Base-by-base conservation (phyloP, 106 monocot species). In the Alisma plantagoaquatica region DNA sequence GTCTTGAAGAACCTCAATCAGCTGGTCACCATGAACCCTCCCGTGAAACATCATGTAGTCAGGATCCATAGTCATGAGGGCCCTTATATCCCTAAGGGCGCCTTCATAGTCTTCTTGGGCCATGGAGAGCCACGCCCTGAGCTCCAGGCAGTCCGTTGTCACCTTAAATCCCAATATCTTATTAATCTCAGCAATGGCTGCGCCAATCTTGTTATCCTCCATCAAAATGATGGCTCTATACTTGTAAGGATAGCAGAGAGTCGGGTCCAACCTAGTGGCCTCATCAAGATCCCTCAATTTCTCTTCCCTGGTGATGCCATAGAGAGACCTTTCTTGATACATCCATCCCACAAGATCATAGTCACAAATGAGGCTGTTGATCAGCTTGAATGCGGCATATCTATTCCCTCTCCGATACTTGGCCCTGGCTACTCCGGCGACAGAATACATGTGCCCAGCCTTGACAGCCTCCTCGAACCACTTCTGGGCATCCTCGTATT, bases 81-180 rank as follows among this genome's bases (percentile, higher is more conserved):
- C 85, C 61, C 98, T 73, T 46, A 82, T 63, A 66, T 99, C 98
- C 74, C 72, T 70, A 65, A 90, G 31, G 2, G 90, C 90, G 10
- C 45, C 56, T 31, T 78, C 76, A 63, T 82, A 79, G 27, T 82
- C 77, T 31, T 91, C 74, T 12, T 72, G 33, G 0, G 70, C 74
- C 49, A 99, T 72, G 43, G 50, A 69, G 49, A 99, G 79, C 98
- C 98, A 90, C 17, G 98, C 85, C 20, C 98, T 53, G 9, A 99
- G 78, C 67, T 99, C 98, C 33, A 99, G 82, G 59, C 84, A 86
- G 55, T 99, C 98, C 0, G 98, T 69, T 0, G 76, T 75, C 14
- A 91, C 77, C 74, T 77, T 85, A 69, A 99, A 99, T 17, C 77
- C 74, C n/a, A 99, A 59, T 23, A 99, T 75, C 74, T 99, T 99